Conservation (phyloP, 148 eudicot species). For the Silene latifolia region DNA sequence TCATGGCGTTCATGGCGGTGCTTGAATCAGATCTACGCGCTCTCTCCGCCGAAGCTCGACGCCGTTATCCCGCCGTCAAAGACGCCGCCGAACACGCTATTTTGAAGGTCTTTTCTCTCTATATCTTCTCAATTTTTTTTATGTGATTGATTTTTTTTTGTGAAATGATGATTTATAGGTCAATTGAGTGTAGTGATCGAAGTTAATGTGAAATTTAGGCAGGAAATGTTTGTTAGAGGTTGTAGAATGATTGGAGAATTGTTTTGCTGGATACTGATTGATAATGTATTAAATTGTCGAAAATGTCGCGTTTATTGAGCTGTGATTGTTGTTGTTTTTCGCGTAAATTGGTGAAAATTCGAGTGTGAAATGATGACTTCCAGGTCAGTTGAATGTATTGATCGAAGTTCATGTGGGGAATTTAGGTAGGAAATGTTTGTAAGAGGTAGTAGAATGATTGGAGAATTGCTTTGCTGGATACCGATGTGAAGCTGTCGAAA, state of each 20-base stretch:
- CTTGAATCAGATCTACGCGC: conserved; percentile 97
- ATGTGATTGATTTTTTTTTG: background rate
- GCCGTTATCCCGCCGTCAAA: conserved; percentile 86
- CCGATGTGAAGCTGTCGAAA: background rate
- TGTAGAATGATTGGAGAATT: background rate
- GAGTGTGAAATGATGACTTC: background rate
- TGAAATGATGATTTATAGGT: background rate
- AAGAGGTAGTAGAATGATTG: background rate
- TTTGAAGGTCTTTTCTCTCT: conserved; percentile 50
- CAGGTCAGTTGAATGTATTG: background rate
- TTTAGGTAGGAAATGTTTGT: background rate
- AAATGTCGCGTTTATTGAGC: too few relatives aligned
- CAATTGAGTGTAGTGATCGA: background rate
- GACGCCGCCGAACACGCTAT: conserved; percentile 99
- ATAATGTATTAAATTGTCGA: background rate
- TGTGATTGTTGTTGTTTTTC: background rate
- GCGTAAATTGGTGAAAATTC: background rate
- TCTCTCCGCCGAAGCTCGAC: conserved; percentile 95
- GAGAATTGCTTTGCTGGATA: background rate
- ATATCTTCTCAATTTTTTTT: background rate
- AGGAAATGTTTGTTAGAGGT: background rate
- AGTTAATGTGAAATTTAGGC: background rate
- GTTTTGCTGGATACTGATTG: background rate
- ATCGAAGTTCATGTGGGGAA: background rate
- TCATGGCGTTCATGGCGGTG: conserved; percentile 88